Conservation (phyloP, 768 basidiomycete species). For the Tubosaeta brunneosetosa region DNA sequence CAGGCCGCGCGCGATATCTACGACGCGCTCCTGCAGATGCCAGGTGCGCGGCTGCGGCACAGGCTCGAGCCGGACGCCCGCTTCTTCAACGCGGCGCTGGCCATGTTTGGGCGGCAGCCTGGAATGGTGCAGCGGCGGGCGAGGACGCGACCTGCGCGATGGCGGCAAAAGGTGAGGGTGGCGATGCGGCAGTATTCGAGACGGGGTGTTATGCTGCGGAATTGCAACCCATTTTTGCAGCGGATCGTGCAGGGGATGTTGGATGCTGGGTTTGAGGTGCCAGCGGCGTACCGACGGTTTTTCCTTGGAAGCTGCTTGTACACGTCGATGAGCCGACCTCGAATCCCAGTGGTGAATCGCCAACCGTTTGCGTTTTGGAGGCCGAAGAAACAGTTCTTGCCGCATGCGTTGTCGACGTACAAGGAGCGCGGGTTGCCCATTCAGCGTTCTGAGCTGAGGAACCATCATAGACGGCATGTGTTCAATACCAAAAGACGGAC, state of each 20-base stretch:
- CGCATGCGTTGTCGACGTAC: conserved; percentile 21
- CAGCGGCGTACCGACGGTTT: conserved; percentile 36
- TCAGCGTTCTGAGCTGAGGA: conserved; percentile 24
- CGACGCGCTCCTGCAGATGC: conserved; percentile 15
- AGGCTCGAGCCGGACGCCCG: conserved; percentile 52
- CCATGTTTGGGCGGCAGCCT: conserved; percentile 34
- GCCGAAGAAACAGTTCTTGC: conserved; percentile 17
- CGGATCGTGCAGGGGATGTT: conserved; percentile 38
- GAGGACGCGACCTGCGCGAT: conserved; percentile 19
- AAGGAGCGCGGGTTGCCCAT: conserved; percentile 36
- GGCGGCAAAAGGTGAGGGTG: conserved; percentile 27
- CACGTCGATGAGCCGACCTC: conserved; percentile 13
- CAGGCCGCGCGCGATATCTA: conserved; percentile 29
- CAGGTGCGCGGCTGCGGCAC: conserved; percentile 26
- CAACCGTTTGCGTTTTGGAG: conserved; percentile 28
- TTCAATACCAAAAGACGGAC: conserved; percentile 16
- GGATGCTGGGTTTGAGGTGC: conserved; percentile 37
- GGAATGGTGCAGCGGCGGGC: conserved; percentile 15
- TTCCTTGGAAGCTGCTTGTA: conserved; percentile 35
- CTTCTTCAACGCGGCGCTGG: conserved; percentile 63
- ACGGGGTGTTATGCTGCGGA: conserved; percentile 20
- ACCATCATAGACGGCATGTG: neutral
- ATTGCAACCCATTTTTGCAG: conserved; percentile 34
- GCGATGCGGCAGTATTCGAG: conserved; percentile 27
- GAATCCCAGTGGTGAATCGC: conserved; percentile 11